Conservation (phyloP, 2,329 filamentous ascomycete species). For the Diaporthe sp. region DNA sequence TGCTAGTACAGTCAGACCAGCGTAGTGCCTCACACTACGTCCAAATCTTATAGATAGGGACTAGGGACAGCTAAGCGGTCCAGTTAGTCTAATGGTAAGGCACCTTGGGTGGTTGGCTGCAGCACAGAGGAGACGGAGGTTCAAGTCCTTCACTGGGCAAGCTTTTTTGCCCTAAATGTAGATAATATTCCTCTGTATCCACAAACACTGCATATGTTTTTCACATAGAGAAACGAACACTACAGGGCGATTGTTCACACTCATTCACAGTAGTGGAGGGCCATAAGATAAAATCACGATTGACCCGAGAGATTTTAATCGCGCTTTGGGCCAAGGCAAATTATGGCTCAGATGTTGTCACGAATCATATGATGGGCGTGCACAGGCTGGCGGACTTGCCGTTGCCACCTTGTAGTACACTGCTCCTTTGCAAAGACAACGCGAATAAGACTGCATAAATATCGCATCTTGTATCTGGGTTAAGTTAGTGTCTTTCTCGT, state of each 20-base stretch:
- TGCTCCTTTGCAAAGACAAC: neutral
- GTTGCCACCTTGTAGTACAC: neutral
- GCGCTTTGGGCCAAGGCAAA: neutral
- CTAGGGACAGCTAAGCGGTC: neutral
- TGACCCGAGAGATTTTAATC: neutral
- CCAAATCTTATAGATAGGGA: neutral
- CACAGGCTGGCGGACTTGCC: neutral
- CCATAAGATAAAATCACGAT: neutral
- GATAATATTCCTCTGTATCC: neutral
- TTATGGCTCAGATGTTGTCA: neutral
- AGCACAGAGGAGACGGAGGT: slow-evolving; percentile 15
- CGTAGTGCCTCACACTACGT: neutral
- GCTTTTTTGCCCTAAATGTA: neutral
- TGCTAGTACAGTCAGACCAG: too few relatives aligned
- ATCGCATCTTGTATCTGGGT: neutral
- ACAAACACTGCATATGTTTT: too few relatives aligned
- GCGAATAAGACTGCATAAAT: neutral
- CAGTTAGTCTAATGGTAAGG: slow-evolving; percentile 17
- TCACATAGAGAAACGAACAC: neutral
- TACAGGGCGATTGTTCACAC: too few relatives aligned
- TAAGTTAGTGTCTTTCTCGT: neutral
- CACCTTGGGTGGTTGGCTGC: slow-evolving; percentile 5
- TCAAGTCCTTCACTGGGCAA: neutral
- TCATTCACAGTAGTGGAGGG: too few relatives aligned
- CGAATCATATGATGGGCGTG: neutral